Evolutionary conservation across 2,329 filamentous ascomycete genomes (phyloP).

Genomic region (Geoglossum cookeanum): DNA sequence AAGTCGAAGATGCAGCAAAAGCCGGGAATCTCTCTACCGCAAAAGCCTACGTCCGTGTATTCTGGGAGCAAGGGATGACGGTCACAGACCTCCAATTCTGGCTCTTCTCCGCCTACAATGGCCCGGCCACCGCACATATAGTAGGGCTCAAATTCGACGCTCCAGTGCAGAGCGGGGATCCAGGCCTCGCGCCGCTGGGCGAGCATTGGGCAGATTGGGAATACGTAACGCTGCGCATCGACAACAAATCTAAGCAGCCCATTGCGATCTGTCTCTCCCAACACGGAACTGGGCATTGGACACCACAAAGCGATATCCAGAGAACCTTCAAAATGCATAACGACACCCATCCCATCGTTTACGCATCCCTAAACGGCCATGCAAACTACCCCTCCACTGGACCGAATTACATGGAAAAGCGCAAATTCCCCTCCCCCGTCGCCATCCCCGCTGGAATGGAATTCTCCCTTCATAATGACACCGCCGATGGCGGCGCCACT

Average conservation of each 20-base stretch:
- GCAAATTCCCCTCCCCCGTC: neutral
- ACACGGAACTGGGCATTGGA: neutral
- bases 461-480: neutral
- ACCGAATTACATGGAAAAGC: neutral
- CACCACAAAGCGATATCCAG: neutral
- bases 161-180: neutral
- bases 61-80: neutral
- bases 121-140: neutral
- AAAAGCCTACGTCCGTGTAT: neutral
- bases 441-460: neutral
- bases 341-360: neutral
- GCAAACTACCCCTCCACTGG: neutral
- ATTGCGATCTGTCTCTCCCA: neutral
- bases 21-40: neutral
- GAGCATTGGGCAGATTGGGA: conserved; percentile 1
- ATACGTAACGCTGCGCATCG: neutral
- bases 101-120: conserved; percentile 1
- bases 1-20: neutral
- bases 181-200: neutral
- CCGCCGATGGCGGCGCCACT: neutral
- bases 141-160: neutral
- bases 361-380: neutral
- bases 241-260: neutral
- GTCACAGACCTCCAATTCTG: conserved; percentile 1
- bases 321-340: neutral